Conservation (phyloP, 257 asterid genomes). For the Scutellaria baicalensis region DNA sequence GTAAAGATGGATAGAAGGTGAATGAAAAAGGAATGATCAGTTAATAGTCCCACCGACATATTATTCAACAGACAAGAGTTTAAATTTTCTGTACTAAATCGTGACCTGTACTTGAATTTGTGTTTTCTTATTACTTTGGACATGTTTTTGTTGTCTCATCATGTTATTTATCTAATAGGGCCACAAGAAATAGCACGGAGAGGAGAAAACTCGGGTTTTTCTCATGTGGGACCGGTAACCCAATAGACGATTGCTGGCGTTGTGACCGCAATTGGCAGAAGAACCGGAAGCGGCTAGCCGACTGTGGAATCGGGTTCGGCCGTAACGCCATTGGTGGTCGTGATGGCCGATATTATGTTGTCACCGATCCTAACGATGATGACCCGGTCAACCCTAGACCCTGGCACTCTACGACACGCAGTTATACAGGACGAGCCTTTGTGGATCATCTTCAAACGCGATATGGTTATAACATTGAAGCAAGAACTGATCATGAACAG, state of each 20-base stretch:
- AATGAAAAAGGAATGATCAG: slow-evolving; percentile 2
- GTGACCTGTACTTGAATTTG: neutral
- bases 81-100: too few species aligned
- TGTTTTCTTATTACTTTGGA: neutral
- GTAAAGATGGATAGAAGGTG: neutral
- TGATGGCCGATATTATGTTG: slow-evolving; percentile 70
- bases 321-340: slow-evolving; percentile 90
- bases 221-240: slow-evolving; percentile 90
- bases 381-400: slow-evolving; percentile 65
- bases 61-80: neutral
- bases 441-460: slow-evolving; percentile 78
- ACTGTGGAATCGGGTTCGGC: slow-evolving; percentile 85
- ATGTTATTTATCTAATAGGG: slow-evolving; percentile 28
- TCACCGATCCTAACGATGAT: slow-evolving; percentile 54
- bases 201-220: slow-evolving; percentile 75
- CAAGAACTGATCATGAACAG: slow-evolving; percentile 91
- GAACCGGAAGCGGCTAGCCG: slow-evolving; percentile 73
- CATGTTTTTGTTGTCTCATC: neutral
- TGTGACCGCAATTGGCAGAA: slow-evolving; percentile 63
- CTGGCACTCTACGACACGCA: slow-evolving; percentile 83
- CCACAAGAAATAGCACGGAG: slow-evolving; percentile 59
- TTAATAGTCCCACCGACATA: slow-evolving; percentile 14
- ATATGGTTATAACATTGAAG: slow-evolving; percentile 80
- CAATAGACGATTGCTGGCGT: slow-evolving; percentile 92
- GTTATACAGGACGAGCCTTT: slow-evolving; percentile 79